A percentile compares a stretch with the other conserved stretches of the same genome.
Conservation (phyloP, 768 basidiomycete species). For the Amyloporia xantha region DNA sequence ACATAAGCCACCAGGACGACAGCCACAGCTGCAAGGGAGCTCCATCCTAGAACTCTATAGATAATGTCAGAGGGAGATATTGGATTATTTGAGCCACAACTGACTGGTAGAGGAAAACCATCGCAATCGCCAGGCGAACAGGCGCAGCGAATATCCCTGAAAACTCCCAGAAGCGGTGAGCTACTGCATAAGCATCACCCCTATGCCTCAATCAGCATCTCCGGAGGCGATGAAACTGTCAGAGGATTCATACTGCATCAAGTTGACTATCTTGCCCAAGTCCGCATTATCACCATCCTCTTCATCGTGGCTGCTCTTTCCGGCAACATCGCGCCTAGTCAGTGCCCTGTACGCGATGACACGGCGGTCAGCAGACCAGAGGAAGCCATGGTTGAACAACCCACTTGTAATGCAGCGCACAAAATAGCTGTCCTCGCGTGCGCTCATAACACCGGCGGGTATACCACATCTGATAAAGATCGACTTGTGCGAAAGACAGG, state of each 20-base stretch:
- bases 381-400: neutral
- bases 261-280: slow-evolving; percentile 65
- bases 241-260: slow-evolving; percentile 54
- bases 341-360: slow-evolving; percentile 29
- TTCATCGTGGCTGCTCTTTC: slow-evolving; percentile 30
- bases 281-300: slow-evolving; percentile 37
- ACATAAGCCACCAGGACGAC: slow-evolving; percentile 56
- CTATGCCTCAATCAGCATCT: too few relatives aligned
- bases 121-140: slow-evolving; percentile 56
- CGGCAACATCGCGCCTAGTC: slow-evolving; percentile 50
- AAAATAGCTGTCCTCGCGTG: slow-evolving; percentile 66
- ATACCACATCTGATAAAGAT: slow-evolving; percentile 60
- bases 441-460: slow-evolving; percentile 65
- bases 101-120: slow-evolving; percentile 68
- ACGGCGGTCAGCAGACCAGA: neutral
- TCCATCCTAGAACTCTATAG: slow-evolving; percentile 73
- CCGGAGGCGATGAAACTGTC: neutral
- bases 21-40: slow-evolving; percentile 62
- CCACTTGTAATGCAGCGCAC: slow-evolving; percentile 57
- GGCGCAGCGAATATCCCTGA: slow-evolving; percentile 58
- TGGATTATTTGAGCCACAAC: slow-evolving; percentile 11
- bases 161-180: slow-evolving; percentile 70
- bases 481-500: slow-evolving; percentile 62
- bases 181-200: slow-evolving; percentile 64
- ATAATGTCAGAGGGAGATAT: neutral